phyloP scores from a whole-genome alignment of 768 basidiomycete genomes.

The Phanerodontia chrysosporium region DNA sequence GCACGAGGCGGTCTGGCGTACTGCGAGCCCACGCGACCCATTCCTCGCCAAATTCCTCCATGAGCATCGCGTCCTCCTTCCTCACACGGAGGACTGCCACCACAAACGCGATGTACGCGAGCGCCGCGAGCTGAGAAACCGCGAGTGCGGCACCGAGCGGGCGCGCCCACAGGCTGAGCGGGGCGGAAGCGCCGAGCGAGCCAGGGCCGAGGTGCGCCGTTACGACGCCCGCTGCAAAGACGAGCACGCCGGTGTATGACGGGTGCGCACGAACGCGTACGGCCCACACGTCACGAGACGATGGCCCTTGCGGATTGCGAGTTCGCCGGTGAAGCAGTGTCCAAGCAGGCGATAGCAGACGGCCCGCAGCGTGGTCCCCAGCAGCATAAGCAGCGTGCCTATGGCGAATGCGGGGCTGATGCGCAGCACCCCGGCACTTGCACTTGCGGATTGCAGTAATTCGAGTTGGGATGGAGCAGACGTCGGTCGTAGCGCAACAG shows the following conservation, averaged over 20 bases:
- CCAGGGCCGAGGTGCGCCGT: slow-evolving; percentile 8
- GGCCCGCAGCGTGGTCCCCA: slow-evolving; percentile 3
- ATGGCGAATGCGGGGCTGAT: not conserved
- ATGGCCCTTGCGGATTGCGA: slow-evolving; percentile 11
- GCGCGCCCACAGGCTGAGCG: not conserved
- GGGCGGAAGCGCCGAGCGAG: not conserved
- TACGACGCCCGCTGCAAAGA: slow-evolving; percentile 8
- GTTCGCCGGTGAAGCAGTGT: slow-evolving; percentile 10
- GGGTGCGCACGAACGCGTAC: slow-evolving; percentile 22
- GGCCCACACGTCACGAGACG: slow-evolving; percentile 18
- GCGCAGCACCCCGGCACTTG: too few relatives aligned
- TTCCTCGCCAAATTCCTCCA: slow-evolving; percentile 11
- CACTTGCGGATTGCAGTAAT: not conserved
- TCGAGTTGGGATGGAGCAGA: not conserved
- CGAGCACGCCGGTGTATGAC: slow-evolving; percentile 9
- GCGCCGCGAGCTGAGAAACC: not conserved
- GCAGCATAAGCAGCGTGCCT: not conserved
- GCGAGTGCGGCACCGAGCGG: too few relatives aligned
- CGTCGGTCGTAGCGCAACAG: too few relatives aligned
- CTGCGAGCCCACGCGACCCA: slow-evolving; percentile 11
- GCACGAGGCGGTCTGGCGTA: slow-evolving; percentile 12
- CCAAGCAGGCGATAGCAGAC: slow-evolving; percentile 9
- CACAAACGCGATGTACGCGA: not conserved
- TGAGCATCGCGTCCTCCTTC: slow-evolving; percentile 14
- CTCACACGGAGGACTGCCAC: not conserved